Evolutionary conservation across 345 rosid species (phyloP).

Genomic region (Syzygium oleosum): DNA sequence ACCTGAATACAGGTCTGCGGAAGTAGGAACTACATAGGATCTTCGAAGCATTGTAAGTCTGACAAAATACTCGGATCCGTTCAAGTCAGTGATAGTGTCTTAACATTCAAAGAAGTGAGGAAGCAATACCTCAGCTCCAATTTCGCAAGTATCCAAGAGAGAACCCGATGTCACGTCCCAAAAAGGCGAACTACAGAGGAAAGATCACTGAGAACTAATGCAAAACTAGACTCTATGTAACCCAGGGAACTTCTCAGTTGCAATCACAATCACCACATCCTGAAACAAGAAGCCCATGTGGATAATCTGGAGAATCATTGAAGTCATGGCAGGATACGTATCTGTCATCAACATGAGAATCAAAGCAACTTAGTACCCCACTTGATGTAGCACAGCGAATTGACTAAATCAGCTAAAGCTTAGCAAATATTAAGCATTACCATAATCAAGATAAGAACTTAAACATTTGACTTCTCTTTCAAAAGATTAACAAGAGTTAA

Average conservation of each 20-base stretch:
- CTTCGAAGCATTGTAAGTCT: too few relatives aligned
- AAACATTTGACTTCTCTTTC: neutral
- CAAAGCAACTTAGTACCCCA: neutral
- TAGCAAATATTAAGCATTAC: too few relatives aligned
- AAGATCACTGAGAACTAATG: neutral
- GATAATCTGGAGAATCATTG: slow-evolving; percentile 30
- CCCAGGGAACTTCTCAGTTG: neutral
- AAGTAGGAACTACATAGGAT: too few relatives aligned
- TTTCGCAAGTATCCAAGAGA: slow-evolving; percentile 74
- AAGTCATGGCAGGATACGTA: slow-evolving; percentile 72
- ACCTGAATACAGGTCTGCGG: too few relatives aligned
- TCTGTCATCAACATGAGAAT: slow-evolving; percentile 21
- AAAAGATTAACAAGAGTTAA: too few relatives aligned
- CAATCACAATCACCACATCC: slow-evolving; percentile 66
- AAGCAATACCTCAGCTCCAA: slow-evolving; percentile 45
- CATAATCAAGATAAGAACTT: too few relatives aligned
- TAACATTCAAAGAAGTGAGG: too few relatives aligned
- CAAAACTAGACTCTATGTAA: slow-evolving; percentile 2
- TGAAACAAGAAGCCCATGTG: slow-evolving; percentile 70
- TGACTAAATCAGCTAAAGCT: too few relatives aligned
- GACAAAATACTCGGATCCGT: too few relatives aligned
- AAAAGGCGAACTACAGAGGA: slow-evolving; percentile 59
- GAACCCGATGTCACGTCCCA: slow-evolving; percentile 80
- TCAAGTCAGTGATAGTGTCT: too few relatives aligned
- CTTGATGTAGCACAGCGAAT: too few relatives aligned